Percentiles rank a stretch among this genome's conserved stretches.
Conservation (phyloP, 176 grass and related monocot species). For the Dactylis glomerata region DNA sequence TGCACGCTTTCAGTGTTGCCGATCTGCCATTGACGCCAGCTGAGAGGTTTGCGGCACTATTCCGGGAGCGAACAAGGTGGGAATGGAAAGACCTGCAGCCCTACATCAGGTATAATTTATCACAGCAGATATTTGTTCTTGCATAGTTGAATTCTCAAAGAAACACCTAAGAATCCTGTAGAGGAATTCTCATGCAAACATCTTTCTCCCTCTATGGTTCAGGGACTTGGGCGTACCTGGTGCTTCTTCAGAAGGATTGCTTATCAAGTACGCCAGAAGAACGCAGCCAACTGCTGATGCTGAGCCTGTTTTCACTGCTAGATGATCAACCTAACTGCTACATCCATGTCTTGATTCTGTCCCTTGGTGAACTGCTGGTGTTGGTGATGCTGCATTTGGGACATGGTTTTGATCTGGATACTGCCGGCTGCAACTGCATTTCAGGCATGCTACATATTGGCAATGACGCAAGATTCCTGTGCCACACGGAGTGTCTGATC, state of each 20-base stretch:
- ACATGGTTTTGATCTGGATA: constrained; percentile 11
- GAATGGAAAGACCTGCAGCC: constrained; percentile 90
- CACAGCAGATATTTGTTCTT: not conserved
- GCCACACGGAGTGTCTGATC: not conserved
- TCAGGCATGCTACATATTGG: not conserved
- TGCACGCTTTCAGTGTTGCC: constrained; percentile 65
- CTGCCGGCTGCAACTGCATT: not conserved
- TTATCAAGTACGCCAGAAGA: constrained; percentile 92
- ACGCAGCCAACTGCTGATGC: constrained; percentile 66
- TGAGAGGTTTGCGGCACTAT: constrained; percentile 65
- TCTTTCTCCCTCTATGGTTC: not conserved
- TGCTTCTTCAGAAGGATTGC: constrained; percentile 80
- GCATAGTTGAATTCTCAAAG: not conserved
- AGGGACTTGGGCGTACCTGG: constrained; percentile 75
- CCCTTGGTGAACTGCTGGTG: not conserved
- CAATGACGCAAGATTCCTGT: not conserved
- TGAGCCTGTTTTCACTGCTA: constrained; percentile 80
- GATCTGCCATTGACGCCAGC: constrained; percentile 64
- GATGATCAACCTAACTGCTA: constrained; percentile 36
- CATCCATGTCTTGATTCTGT: not conserved
- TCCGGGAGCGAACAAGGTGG: constrained; percentile 71
- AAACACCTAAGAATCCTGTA: not conserved
- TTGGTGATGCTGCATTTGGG: not conserved
- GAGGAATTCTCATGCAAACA: not conserved
- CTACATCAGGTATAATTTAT: constrained; percentile 67